Evolutionary conservation across 305 asterid species (phyloP).

Genomic region (Solanum chacoense): DNA sequence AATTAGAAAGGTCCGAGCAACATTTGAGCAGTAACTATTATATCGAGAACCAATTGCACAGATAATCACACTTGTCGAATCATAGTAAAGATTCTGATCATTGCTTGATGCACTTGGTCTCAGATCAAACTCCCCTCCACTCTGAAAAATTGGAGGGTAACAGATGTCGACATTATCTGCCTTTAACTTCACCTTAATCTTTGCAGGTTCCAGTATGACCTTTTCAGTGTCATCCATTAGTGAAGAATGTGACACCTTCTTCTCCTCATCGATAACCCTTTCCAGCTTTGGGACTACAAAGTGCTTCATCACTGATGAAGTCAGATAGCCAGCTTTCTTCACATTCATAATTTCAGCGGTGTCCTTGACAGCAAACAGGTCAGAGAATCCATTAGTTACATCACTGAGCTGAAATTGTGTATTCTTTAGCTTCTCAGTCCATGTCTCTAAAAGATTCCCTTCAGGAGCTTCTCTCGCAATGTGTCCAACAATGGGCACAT

Average conservation of each 20-base stretch:
- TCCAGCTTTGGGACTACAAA: conserved; percentile 30
- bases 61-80: conserved; percentile 27
- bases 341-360: conserved; percentile 20
- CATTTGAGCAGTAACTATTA: conserved; percentile 29
- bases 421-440: conserved; percentile 19
- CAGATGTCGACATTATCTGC: conserved; percentile 32
- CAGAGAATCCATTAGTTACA: conserved; percentile 24
- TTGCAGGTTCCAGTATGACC: conserved; percentile 28
- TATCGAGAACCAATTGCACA: conserved; percentile 31
- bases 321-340: conserved; percentile 29
- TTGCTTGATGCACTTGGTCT: conserved; percentile 28
- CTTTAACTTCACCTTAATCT: conserved; percentile 25
- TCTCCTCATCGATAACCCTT: conserved; percentile 28
- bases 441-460: conserved; percentile 21
- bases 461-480: conserved; percentile 29
- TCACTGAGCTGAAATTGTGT: conserved; percentile 19
- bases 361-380: conserved; percentile 27
- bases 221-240: conserved; percentile 27
- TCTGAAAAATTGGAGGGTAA: conserved; percentile 33
- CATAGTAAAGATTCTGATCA: conserved; percentile 23
- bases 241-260: conserved; percentile 25
- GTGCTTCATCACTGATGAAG: conserved; percentile 27
- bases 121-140: conserved; percentile 29
- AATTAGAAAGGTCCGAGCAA: conserved; percentile 25
- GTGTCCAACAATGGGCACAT: conserved; percentile 23